These are phyloP conservation scores for Glycine latifolia DNA, from an alignment of 306 rosid genomes.

Conservation along the genomic window DNA sequence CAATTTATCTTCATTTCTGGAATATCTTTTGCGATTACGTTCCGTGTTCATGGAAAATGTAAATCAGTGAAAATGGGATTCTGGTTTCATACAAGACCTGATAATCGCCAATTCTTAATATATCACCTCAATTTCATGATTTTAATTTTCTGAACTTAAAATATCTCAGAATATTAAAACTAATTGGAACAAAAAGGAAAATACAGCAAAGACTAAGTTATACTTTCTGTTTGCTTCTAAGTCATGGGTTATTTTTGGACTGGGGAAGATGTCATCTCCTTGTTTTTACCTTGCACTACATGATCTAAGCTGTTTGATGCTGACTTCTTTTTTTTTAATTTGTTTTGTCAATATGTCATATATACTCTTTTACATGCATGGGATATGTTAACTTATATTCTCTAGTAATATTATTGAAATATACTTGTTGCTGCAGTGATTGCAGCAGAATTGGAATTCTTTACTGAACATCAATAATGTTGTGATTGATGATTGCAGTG, in stretches of 20 bases:
- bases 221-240: conserved; percentile 7
- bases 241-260: conserved; percentile 2
- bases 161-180: background rate
- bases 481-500: conserved; percentile 58
- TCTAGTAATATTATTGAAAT: background rate
- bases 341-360: background rate
- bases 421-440: background rate
- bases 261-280: background rate
- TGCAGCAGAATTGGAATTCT: background rate
- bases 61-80: background rate
- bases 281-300: background rate
- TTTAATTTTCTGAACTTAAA: background rate
- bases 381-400: background rate
- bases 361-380: background rate
- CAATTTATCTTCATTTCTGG: background rate
- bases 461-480: conserved; percentile 29
- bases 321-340: background rate
- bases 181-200: background rate
- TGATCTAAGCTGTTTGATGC: background rate
- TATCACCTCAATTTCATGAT: too few relatives aligned
- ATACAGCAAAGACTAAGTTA: background rate
- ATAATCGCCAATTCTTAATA: background rate
- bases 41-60: background rate
- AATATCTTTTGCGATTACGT: background rate
- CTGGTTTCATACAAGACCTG: background rate